phyloP scores from a whole-genome alignment of 768 basidiomycete species.

The Dentipellis sp. region DNA sequence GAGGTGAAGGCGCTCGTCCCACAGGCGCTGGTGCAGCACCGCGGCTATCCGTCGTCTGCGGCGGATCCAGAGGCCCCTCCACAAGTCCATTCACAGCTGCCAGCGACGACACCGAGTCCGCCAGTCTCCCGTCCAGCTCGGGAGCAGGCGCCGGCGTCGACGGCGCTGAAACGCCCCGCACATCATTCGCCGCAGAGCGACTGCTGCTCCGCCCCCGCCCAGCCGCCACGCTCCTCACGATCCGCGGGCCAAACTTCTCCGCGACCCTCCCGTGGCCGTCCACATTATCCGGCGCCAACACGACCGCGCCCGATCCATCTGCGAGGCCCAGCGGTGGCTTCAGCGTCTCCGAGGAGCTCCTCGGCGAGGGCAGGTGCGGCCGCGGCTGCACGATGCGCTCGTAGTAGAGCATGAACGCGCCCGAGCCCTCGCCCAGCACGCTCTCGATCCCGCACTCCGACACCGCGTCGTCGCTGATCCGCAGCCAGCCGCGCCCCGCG shows the following conservation, averaged over 20 bases:
- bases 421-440: constrained; percentile 68
- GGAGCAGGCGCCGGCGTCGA: background rate
- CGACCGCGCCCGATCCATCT: constrained; percentile 5
- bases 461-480: constrained; percentile 82
- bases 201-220: constrained; percentile 26
- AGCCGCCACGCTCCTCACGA: constrained; percentile 48
- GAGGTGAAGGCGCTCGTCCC: no score
- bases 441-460: constrained; percentile 65
- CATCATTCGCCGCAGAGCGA: constrained; percentile 27
- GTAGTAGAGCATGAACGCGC: constrained; percentile 90
- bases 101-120: no score
- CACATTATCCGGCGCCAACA: constrained; percentile 8
- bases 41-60: no score
- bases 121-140: background rate
- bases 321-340: constrained; percentile 29
- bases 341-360: constrained; percentile 59
- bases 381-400: constrained; percentile 37
- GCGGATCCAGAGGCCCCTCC: no score
- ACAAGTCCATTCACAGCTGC: no score
- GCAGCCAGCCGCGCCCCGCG: constrained; percentile 70
- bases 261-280: constrained; percentile 11
- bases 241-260: constrained; percentile 31
- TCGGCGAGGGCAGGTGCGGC: constrained; percentile 22
- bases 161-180: background rate
- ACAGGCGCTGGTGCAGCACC: no score